Evolutionary conservation across 306 rosid species (phyloP), one percentile per base, ranked within the genome.

Genomic region (Corylus americana): DNA sequence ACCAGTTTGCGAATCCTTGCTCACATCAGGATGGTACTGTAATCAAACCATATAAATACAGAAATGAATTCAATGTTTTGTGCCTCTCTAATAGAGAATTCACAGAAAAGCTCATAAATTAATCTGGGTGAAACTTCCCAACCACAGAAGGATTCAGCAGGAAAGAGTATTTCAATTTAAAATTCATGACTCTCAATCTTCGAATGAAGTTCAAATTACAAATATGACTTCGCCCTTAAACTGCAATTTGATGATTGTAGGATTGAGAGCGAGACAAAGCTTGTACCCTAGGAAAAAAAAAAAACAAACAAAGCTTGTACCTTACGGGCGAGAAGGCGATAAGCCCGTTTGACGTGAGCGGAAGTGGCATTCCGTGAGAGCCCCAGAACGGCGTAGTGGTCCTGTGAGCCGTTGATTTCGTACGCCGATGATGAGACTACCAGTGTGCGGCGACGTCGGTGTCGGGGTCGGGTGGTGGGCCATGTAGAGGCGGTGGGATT

Each of bases 21-120:
- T 88, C 63, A 94, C 98, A 85, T 94, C 97, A 27, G 97, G 97
- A 83, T 92, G 98, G 82, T 87, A 92, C 97, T 92, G 93, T 89
- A 88, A 57, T 37, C 80, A 64, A 17, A 54, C 13, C 29, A 85
- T 64, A 54, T 74, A 64, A 54, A 72, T 53, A 79, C 51, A 64
- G 9, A 4, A 58, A 47, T 29, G 75, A 77, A 61, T 55, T 9
- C 50, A 51, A 37, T 64, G 8, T 69, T 12, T 67, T 25, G 5
- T 67, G 55, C 47, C 70, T 14, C n/a, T 31, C 47, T 35, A 31
- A 35, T 35, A 35, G 48, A 59, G 67, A 31, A 11, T 64, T 35
- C 45, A 74, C 47, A 16, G 20, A 44, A 37, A 37, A 13, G 54
- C 44, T 42, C 14, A 8, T n/a, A 35, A 63, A 39, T 20, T 10